phyloP scores from a whole-genome alignment of 1,139 yeast genomes.

The Trichomonascaceae sp. region DNA sequence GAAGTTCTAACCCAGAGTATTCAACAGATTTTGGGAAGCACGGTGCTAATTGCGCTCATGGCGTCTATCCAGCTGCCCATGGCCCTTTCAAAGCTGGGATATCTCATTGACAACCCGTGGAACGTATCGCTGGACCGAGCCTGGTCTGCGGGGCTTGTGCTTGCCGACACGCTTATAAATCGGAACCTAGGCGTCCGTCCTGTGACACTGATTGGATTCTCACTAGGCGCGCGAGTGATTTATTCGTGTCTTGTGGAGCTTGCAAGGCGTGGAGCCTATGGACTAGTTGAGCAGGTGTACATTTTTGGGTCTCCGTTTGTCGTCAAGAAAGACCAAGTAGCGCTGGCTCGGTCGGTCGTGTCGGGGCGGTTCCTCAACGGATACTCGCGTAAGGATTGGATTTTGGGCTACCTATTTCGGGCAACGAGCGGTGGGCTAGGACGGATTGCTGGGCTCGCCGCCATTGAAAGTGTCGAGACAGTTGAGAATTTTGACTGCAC shows the following conservation, averaged over 20 bases:
- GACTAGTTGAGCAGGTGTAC: conserved; percentile 79
- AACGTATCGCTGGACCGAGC: conserved; percentile 93
- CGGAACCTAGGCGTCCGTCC: conserved; percentile 91
- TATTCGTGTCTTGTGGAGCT: conserved; percentile 82
- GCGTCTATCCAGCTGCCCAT: conserved; percentile 91
- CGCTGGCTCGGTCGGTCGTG: conserved; percentile 72
- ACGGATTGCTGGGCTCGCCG: conserved; percentile 79
- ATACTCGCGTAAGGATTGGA: conserved; percentile 89
- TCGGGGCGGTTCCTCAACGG: conserved; percentile 88
- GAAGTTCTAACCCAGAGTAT: conserved; percentile 88
- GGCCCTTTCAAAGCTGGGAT: conserved; percentile 79
- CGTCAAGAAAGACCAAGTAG: conserved; percentile 62
- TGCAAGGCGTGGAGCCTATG: conserved; percentile 76
- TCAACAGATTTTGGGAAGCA: conserved; percentile 90
- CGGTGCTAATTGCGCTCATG: conserved; percentile 85
- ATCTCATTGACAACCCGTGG: conserved; percentile 94
- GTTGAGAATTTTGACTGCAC: conserved; percentile 84
- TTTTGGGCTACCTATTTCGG: conserved; percentile 83
- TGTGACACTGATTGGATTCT: conserved; percentile 82
- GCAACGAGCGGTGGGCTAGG: conserved; percentile 94
- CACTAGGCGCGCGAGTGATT: conserved; percentile 85
- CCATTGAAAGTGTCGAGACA: conserved; percentile 46
- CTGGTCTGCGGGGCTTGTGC: conserved; percentile 85
- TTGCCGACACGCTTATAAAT: conserved; percentile 82
- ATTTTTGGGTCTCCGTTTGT: conserved; percentile 85